Base-by-base conservation (phyloP, 2,329 filamentous ascomycete species). In the Aspergillus pseudonomiae region DNA sequence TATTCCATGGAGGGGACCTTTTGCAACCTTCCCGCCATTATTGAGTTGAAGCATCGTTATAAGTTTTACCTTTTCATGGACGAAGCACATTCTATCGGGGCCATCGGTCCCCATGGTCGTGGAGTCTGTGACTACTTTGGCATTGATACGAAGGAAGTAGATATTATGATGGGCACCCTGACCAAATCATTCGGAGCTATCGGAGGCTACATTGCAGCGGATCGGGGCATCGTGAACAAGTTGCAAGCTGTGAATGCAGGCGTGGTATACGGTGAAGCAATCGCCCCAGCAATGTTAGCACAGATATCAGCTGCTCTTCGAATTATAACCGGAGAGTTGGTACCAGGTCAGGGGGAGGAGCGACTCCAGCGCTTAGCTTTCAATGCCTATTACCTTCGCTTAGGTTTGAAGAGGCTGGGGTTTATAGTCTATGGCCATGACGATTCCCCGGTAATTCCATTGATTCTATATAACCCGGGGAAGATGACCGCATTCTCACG, bases 1-100 rank as follows among this genome's bases (percentile, higher is more conserved):
- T 99, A 99, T 84, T 98, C 94, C 1, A 99, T 99, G 95, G 95
- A 99, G 81, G 95, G 95, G 55, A 97, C 94, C 69, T 96, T 99
- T 92, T 95, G 92, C 79, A 95, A 99, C 77, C 86, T 99, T n/a
- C 95, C 95, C 1, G 92, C 92, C 65, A 84, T 99, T 57, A 81
- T 98, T 63, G 87, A 85, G 59, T 85, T 99, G 68, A 97, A 96
- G 87, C 90, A 90, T 77, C 93, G 92, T 79, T 99, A 99, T 88
- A 98, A 97, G 84, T 98, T 97, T 82, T 87, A 93, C 75, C 87
- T 99, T 3, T 99, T 96, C 74, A 86, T 99, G 63, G 95, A 99
- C 73, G 95, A 99, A 81, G 95, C 95, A 41, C 95, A 99, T 83
- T 97, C 94, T 14, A 88, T 99, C 65, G 95, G 95, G 71, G 95